Percentiles rank a stretch among this genome's conserved stretches.
phyloP scores from a whole-genome alignment of 495 filamentous ascomycete genomes.

The Cenococcum geophilum region DNA sequence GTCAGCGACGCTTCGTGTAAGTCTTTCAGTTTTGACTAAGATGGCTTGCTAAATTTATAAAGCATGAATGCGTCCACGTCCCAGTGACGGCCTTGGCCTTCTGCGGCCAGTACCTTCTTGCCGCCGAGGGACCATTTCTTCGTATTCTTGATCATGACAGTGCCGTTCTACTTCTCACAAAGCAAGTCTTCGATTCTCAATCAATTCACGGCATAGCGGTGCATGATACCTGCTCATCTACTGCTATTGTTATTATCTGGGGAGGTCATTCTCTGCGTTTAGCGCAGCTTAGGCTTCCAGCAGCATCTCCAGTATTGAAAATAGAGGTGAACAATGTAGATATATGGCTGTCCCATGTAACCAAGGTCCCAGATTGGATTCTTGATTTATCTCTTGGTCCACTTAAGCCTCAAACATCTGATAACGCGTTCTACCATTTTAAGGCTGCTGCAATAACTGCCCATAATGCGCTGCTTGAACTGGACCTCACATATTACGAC shows the following conservation, averaged over 20 bases:
- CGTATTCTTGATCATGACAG: constrained; percentile 49
- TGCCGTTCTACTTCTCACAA: constrained; percentile 36
- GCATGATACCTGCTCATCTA: constrained; percentile 12
- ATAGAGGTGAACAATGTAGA: background rate
- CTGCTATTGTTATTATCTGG: constrained; percentile 30
- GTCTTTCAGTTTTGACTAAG: background rate
- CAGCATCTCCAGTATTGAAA: background rate
- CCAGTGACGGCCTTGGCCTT: constrained; percentile 57
- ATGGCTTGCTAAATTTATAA: background rate
- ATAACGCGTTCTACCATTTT: constrained; percentile 25
- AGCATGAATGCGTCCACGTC: constrained; percentile 35
- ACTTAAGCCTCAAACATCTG: constrained; percentile 17
- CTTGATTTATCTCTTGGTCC: constrained; percentile 59
- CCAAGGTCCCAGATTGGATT: constrained; percentile 68
- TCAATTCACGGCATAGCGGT: constrained; percentile 63
- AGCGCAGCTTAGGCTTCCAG: background rate
- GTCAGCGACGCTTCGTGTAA: constrained; percentile 23
- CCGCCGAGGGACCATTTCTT: constrained; percentile 70
- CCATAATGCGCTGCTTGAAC: constrained; percentile 64
- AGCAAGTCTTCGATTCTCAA: constrained; percentile 54
- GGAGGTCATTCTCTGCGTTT: constrained; percentile 30
- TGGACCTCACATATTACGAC: background rate
- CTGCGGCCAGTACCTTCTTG: constrained; percentile 47
- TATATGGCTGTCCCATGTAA: constrained; percentile 11
- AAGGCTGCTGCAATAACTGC: constrained; percentile 61